Percentiles rank a stretch among this genome's conserved stretches.
Evolutionary conservation across 2,329 filamentous ascomycete genomes (phyloP).

Genomic region (Clarireedia paspali): DNA sequence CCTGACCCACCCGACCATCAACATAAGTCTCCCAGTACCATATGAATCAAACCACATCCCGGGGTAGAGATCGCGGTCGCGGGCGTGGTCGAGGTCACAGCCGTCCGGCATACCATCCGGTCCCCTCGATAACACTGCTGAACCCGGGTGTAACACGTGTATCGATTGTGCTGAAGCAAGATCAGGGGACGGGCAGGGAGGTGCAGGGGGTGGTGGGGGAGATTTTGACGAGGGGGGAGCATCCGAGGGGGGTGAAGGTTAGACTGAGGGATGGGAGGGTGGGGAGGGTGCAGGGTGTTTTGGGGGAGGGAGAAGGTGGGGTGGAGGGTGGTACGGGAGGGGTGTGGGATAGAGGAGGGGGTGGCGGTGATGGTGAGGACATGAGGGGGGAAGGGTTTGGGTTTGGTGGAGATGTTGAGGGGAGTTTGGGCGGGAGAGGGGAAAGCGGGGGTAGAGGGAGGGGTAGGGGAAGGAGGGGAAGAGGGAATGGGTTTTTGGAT

Average conservation of each 20-base stretch:
- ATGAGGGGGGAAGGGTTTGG: background rate
- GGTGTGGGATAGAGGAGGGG: conserved; percentile 12
- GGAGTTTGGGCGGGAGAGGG: background rate
- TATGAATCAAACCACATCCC: no score
- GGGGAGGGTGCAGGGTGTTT: conserved; percentile 26
- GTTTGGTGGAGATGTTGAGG: background rate
- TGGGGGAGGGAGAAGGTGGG: conserved; percentile 12
- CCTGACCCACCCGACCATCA: background rate
- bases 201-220: conserved; percentile 25
- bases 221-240: conserved; percentile 25
- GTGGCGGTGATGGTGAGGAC: conserved; percentile 10
- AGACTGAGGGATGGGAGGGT: conserved; percentile 25
- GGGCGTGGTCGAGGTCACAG: background rate
- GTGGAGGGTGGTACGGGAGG: conserved; percentile 5
- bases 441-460: background rate
- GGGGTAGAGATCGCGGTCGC: background rate
- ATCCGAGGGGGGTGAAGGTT: conserved; percentile 29
- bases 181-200: conserved; percentile 26
- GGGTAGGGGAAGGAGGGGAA: conserved; percentile 8
- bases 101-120: background rate
- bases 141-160: conserved; percentile 18
- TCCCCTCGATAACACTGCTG: conserved; percentile 24
- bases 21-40: background rate
- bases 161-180: conserved; percentile 27
- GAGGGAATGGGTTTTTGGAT: background rate